Evolutionary conservation across 257 asterid species (phyloP), one percentile per base, ranked within the genome.

Genomic region (Fraxinus pennsylvanica): DNA sequence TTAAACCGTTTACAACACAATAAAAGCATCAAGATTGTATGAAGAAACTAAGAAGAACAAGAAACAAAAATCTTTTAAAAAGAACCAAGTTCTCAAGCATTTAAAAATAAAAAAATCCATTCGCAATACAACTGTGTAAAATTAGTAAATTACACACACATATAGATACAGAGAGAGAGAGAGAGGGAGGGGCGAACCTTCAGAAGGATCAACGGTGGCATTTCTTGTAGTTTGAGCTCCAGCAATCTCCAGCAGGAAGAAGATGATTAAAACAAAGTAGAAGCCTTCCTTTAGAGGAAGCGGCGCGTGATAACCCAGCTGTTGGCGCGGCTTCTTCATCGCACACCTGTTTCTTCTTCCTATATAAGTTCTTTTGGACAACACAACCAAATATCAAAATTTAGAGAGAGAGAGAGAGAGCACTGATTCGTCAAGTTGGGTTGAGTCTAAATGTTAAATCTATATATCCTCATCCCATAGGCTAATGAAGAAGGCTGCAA

Each of bases 191-290:
- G 2, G 67, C 0, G 43, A 36, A 86, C 89, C 89, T 81, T 86
- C 87, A 41, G 79, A 66, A 7, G 89, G 86, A 79, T 86, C 87
- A 35, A 76, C 36, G 65, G 85, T 82, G 74, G 82, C 82, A 33
- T 74, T 80, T 13, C 78, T 12, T 17, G 81, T 38, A 76, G 52
- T 86, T 65, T 86, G 89, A 81, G 87, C 89, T 77, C 66, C 25
- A 15, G 76, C 84, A 32, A 43, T 66, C 29, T 57, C 72, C 65
- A 76, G 17, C 72, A 83, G 10, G 29, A n/a, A 59, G 2, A 59
- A 59, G 67, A 59, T 22, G 2, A 59, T 21, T 22, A 59, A 59
- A 59, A 59, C 30, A 59, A 21, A 59, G 67, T n/a, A 59, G 67
- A 21, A 59, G 67, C 13, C 0, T 2, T 8, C 30, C 67, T 4